phyloP scores from a whole-genome alignment of 768 basidiomycete species.

The Rhodotorula babjevae region DNA sequence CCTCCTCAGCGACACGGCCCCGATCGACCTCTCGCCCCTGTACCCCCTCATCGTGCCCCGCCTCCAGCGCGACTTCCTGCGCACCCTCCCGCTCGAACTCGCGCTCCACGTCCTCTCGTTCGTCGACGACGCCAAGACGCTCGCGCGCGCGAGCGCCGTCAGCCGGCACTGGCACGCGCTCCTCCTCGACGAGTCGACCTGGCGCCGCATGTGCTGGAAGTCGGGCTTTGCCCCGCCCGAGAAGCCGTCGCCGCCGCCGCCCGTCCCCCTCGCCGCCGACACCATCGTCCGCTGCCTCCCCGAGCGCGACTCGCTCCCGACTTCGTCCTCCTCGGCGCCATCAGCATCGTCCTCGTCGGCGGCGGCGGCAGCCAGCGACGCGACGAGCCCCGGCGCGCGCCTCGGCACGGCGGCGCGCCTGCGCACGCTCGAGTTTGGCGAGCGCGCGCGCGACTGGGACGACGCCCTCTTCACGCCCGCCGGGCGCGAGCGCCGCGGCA shows the following conservation, averaged over 20 bases:
- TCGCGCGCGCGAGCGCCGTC: slow-evolving; percentile 66
- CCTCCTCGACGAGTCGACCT: slow-evolving; percentile 68
- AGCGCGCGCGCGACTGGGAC: slow-evolving; percentile 1
- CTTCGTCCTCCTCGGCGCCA: background rate
- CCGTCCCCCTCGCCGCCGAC: background rate
- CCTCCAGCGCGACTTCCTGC: slow-evolving; percentile 48
- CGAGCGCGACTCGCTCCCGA: background rate
- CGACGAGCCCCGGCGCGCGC: too few species aligned
- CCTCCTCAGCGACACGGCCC: slow-evolving; percentile 29
- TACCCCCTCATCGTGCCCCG: slow-evolving; percentile 39
- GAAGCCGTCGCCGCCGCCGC: background rate
- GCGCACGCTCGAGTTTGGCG: slow-evolving; percentile 25
- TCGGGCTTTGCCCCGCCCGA: slow-evolving; percentile 51
- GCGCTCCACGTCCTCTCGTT: slow-evolving; percentile 69
- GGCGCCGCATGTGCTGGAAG: slow-evolving; percentile 67
- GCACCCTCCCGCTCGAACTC: slow-evolving; percentile 64
- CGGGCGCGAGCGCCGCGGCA: slow-evolving; percentile 33
- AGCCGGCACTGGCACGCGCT: slow-evolving; percentile 67
- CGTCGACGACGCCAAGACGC: slow-evolving; percentile 67
- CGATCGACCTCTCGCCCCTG: slow-evolving; percentile 30
- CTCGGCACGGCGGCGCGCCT: background rate
- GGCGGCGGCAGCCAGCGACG: too few species aligned
- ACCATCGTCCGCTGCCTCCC: too few species aligned
- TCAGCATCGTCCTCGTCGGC: too few species aligned
- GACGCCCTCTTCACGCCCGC: slow-evolving; percentile 33